These are phyloP conservation scores for Notholithocarpus densiflorus DNA, from an alignment of 306 rosid species.

Conservation along the genomic window DNA sequence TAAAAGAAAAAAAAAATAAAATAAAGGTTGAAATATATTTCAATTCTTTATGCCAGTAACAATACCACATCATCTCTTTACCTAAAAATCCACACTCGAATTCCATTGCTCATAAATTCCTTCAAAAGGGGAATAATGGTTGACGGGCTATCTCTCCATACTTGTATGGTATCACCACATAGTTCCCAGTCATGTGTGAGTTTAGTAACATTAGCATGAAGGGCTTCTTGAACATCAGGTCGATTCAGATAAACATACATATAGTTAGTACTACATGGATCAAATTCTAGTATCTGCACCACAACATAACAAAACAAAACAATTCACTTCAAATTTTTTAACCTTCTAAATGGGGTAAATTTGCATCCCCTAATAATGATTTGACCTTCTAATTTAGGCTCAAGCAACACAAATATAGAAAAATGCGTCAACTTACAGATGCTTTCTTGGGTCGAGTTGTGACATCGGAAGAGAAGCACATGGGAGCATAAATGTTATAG, in stretches of 20 bases:
- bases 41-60: no score
- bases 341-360: not conserved
- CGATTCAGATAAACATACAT: slow-evolving; percentile 64
- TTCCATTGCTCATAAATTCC: slow-evolving; percentile 42
- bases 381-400: no score
- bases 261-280: slow-evolving; percentile 71
- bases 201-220: slow-evolving; percentile 87
- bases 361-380: no score
- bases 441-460: slow-evolving; percentile 47
- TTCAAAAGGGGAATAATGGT: slow-evolving; percentile 62
- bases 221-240: slow-evolving; percentile 65
- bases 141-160: slow-evolving; percentile 51
- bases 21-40: no score
- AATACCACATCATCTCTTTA: not conserved
- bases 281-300: slow-evolving; percentile 44
- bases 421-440: slow-evolving; percentile 37
- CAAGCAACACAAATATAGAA: no score
- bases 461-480: slow-evolving; percentile 37
- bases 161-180: slow-evolving; percentile 44
- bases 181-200: slow-evolving; percentile 72
- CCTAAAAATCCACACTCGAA: slow-evolving; percentile 91
- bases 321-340: not conserved
- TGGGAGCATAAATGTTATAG: slow-evolving; percentile 64
- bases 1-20: no score
- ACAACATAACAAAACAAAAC: slow-evolving; percentile 5